These are phyloP conservation scores for Macrophomina pseudophaseolina DNA, from an alignment of 2,329 filamentous ascomycete species.

Conservation along the genomic window DNA sequence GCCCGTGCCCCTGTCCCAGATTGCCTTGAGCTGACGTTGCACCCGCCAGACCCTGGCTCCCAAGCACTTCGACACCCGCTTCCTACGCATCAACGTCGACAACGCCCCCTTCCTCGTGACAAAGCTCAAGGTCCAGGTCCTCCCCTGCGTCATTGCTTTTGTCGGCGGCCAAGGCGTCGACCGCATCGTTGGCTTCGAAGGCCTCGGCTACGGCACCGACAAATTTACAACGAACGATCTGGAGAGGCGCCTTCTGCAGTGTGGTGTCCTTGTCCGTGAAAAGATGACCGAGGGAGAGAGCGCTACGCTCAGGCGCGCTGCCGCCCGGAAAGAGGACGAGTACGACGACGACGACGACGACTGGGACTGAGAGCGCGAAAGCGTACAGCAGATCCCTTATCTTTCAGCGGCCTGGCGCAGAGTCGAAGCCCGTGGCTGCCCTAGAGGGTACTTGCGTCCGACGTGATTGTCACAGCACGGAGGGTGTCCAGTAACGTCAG, in stretches of 20 bases:
- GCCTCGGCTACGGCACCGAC: slow-evolving; percentile 59
- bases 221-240: slow-evolving; percentile 61
- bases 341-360: slow-evolving; percentile 58
- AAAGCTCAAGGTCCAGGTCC: slow-evolving; percentile 61
- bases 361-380: slow-evolving; percentile 50
- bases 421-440: background rate
- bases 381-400: background rate
- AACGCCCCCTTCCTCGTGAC: slow-evolving; percentile 65
- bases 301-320: slow-evolving; percentile 38
- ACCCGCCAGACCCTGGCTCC: slow-evolving; percentile 53
- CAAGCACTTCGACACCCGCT: slow-evolving; percentile 64
- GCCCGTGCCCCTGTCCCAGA: background rate
- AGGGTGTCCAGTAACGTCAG: background rate
- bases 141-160: slow-evolving; percentile 65
- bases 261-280: slow-evolving; percentile 57
- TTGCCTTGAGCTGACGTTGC: slow-evolving; percentile 17
- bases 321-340: slow-evolving; percentile 35
- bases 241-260: slow-evolving; percentile 57
- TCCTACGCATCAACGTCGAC: slow-evolving; percentile 64
- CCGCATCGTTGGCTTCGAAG: slow-evolving; percentile 64
- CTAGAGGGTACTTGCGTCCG: slow-evolving; percentile 5
- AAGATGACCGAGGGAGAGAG: slow-evolving; percentile 56
- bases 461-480: background rate
- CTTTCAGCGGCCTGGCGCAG: background rate
- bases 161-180: slow-evolving; percentile 61